Evolutionary conservation across 1,284 basidiomycete species (phyloP).

Genomic region (Apiotrichum gracile): DNA sequence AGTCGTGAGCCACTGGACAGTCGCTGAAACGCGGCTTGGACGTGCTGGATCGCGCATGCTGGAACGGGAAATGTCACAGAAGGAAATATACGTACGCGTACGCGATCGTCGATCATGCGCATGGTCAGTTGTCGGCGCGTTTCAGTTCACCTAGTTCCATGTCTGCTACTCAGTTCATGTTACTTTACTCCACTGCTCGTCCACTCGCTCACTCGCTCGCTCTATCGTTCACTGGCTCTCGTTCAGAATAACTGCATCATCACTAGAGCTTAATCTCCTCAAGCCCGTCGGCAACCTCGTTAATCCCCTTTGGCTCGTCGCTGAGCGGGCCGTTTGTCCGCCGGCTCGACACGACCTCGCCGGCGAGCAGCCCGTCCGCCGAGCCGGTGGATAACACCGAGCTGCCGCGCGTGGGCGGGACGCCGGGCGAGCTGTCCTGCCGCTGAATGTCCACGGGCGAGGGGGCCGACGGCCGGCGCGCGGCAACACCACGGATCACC

Average conservation of each 20-base stretch:
- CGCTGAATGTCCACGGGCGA: neutral
- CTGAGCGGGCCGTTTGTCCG: constrained; percentile 18
- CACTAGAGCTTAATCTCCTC: constrained; percentile 10
- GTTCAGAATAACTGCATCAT: neutral
- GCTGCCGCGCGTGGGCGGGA: too few species aligned
- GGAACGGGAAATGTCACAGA: too few species aligned
- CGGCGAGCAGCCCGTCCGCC: constrained; percentile 6
- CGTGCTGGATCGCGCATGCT: too few species aligned
- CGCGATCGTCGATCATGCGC: too few species aligned
- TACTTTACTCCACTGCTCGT: too few species aligned
- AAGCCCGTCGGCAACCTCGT: constrained; percentile 1
- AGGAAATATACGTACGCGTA: too few species aligned
- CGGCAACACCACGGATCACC: constrained; percentile 7
- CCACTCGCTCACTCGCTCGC: too few species aligned
- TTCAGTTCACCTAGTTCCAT: too few species aligned
- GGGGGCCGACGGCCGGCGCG: constrained; percentile 3
- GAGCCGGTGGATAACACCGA: neutral
- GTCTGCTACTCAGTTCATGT: too few species aligned
- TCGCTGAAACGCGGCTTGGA: too few species aligned
- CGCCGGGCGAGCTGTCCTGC: neutral
- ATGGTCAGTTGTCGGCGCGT: too few species aligned
- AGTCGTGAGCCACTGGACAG: too few species aligned
- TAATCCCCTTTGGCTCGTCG: neutral
- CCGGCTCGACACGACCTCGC: constrained; percentile 22
- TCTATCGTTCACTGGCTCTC: neutral